Evolutionary conservation across 2,329 filamentous ascomycete species (phyloP).

Genomic region (Aspergillus sp.): DNA sequence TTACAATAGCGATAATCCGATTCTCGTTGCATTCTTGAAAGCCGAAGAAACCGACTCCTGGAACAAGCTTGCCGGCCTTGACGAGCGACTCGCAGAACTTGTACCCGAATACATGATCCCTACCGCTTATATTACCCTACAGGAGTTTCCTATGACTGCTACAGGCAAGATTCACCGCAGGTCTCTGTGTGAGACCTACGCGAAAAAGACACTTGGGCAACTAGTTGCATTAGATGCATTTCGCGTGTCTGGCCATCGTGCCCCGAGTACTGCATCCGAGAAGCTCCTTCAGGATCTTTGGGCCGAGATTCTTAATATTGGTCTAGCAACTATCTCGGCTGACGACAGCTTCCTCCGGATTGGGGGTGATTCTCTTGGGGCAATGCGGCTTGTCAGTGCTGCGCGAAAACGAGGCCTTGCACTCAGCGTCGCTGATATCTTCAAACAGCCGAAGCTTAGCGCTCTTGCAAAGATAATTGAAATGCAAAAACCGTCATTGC

Average conservation of each 20-base stretch:
- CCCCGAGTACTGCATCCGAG: not conserved
- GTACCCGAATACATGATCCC: too few species aligned
- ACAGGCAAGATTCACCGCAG: too few species aligned
- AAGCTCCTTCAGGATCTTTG: not conserved
- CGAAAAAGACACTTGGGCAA: too few species aligned
- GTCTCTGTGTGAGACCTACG: too few species aligned
- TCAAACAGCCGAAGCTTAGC: not conserved
- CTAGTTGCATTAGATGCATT: too few species aligned
- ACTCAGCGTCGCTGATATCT: not conserved
- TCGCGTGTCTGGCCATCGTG: too few species aligned
- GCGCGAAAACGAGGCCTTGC: not conserved
- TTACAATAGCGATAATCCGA: not conserved
- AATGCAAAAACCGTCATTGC: too few species aligned
- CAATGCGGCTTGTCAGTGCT: not conserved
- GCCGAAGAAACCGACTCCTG: too few species aligned
- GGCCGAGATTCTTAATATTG: not conserved
- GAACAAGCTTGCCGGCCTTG: too few species aligned
- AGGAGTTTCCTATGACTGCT: too few species aligned
- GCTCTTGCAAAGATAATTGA: not conserved
- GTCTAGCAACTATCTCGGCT: not conserved
- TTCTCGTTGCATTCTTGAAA: not conserved
- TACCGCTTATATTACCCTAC: too few species aligned
- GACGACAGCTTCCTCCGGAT: conserved; percentile 2
- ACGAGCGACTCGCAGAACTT: too few species aligned
- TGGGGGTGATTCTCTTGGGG: conserved; percentile 16